Conservation (phyloP, 1,284 basidiomycete genomes). For the Taiwanofungus camphoratus region DNA sequence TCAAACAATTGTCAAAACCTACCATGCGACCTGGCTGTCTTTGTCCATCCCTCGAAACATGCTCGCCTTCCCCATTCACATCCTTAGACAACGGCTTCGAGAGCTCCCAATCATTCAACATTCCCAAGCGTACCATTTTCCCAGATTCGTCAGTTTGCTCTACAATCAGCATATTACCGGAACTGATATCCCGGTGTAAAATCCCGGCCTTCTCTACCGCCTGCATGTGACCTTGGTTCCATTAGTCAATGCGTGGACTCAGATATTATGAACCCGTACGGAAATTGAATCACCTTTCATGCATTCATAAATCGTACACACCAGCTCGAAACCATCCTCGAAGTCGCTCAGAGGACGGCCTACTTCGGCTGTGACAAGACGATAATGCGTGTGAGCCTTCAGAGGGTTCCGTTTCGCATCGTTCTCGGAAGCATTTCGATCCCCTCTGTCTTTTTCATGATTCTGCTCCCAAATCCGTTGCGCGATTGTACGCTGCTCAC, state of each 20-base stretch:
- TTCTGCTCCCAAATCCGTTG: background rate
- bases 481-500: background rate
- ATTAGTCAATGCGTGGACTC: too few relatives aligned
- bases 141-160: too few relatives aligned
- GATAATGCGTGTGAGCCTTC: background rate
- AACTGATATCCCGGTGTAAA: conserved; percentile 11
- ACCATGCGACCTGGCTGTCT: conserved; percentile 8
- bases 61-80: too few relatives aligned
- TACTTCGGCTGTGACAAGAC: too few relatives aligned
- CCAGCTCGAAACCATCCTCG: background rate
- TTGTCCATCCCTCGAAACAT: background rate
- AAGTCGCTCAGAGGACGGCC: background rate
- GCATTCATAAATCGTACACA: too few relatives aligned
- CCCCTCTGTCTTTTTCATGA: conserved; percentile 2
- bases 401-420: background rate
- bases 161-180: conserved; percentile 11
- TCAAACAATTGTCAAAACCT: background rate
- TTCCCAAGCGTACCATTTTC: too few relatives aligned
- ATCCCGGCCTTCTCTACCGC: too few relatives aligned
- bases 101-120: too few relatives aligned
- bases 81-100: too few relatives aligned
- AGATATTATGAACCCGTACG: too few relatives aligned
- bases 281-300: too few relatives aligned
- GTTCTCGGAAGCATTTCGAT: conserved; percentile 7
- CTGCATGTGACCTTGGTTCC: too few relatives aligned